Evolutionary conservation across 208 protist species (phyloP).

Genomic region (Leishmania tarentolae): DNA sequence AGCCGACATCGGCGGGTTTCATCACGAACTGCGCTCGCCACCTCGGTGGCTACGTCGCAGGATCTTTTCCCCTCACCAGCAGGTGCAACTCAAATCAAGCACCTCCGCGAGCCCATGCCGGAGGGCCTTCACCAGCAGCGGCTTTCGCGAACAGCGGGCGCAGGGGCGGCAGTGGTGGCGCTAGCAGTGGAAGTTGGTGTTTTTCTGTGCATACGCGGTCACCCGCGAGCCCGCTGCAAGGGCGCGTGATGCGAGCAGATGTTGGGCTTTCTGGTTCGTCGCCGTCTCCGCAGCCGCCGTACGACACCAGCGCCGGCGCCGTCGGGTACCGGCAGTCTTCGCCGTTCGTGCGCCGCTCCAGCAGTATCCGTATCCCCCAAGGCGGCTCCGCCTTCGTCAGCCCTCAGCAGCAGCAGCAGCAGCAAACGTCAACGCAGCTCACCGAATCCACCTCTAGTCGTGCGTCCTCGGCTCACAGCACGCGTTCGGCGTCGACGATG

Average conservation of each 20-base stretch:
- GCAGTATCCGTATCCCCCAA: not conserved
- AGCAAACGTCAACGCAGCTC: constrained; percentile 2
- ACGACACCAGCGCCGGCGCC: not conserved
- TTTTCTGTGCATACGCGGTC: not conserved
- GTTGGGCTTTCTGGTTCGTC: not conserved
- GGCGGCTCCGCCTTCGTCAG: constrained; percentile 8
- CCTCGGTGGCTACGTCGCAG: constrained; percentile 15
- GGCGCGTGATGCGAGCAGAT: constrained; percentile 11
- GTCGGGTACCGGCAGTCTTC: not conserved
- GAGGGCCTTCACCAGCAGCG: not conserved
- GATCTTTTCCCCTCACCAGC: not conserved
- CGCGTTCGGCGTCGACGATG: constrained; percentile 13
- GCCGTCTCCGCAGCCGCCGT: not conserved
- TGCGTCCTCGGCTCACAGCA: constrained; percentile 26
- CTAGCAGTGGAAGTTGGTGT: not conserved
- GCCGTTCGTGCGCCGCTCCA: constrained; percentile 1
- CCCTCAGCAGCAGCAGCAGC: constrained; percentile 2
- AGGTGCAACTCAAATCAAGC: not conserved
- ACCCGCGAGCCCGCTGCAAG: constrained; percentile 1
- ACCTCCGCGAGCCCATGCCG: constrained; percentile 2
- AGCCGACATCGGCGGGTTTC: not conserved
- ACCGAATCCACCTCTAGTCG: constrained; percentile 29
- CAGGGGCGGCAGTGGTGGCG: not conserved
- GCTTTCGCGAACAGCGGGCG: not conserved
- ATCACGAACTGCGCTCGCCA: constrained; percentile 14